Conservation (phyloP, 129 eudicot genomes). For the Centella asiatica region DNA sequence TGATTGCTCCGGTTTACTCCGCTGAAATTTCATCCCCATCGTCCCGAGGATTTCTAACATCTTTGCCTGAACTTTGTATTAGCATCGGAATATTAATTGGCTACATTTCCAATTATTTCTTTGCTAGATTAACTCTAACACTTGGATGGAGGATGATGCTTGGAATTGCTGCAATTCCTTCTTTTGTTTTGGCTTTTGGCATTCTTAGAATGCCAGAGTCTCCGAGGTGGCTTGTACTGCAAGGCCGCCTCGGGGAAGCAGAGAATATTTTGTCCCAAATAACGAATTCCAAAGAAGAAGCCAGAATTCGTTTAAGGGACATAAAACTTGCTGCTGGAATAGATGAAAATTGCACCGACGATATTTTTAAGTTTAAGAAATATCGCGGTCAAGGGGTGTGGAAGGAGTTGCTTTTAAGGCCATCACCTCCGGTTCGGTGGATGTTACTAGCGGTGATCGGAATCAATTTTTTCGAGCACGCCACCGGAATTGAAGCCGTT, state of each 20-base stretch:
- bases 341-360: slow-evolving; percentile 33
- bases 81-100: slow-evolving; percentile 64
- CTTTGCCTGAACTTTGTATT: slow-evolving; percentile 67
- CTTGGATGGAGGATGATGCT: slow-evolving; percentile 80
- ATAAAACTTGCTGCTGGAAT: slow-evolving; percentile 54
- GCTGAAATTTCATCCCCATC: slow-evolving; percentile 63
- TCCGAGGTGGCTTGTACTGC: slow-evolving; percentile 77
- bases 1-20: slow-evolving; percentile 85
- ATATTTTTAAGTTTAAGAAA: slow-evolving; percentile 19
- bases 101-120: slow-evolving; percentile 51
- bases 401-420: slow-evolving; percentile 53
- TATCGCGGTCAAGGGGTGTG: slow-evolving; percentile 38
- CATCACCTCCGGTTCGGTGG: slow-evolving; percentile 60
- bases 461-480: slow-evolving; percentile 82
- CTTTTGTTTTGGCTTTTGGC: slow-evolving; percentile 50
- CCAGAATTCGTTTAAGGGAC: slow-evolving; percentile 41
- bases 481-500: slow-evolving; percentile 74
- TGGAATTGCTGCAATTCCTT: slow-evolving; percentile 53
- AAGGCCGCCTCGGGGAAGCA: slow-evolving; percentile 56
- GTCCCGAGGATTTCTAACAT: slow-evolving; percentile 52
- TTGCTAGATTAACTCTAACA: slow-evolving; percentile 23
- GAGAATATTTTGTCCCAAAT: slow-evolving; percentile 32
- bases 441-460: slow-evolving; percentile 62
- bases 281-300: slow-evolving; percentile 45
- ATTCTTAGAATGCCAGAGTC: slow-evolving; percentile 75